Evolutionary conservation across 2,329 filamentous ascomycete genomes (phyloP).

Genomic region (Pseudopyrenochaeta lycopersici): DNA sequence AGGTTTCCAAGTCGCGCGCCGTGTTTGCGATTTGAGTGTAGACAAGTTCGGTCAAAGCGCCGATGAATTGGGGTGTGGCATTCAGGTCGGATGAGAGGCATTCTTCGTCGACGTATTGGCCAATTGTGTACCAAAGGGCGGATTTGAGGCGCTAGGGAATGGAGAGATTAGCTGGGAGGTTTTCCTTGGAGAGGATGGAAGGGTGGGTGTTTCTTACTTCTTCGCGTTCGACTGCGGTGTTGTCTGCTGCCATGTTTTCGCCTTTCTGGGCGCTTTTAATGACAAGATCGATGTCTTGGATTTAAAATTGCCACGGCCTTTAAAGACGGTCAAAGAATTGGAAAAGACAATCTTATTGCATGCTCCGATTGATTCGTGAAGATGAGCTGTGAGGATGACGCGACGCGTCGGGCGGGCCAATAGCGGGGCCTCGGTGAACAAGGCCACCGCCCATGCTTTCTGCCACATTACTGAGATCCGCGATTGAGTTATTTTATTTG

Average conservation of each 20-base stretch:
- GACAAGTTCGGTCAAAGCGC: constrained; percentile 77
- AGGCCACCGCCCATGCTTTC: constrained; percentile 18
- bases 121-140: constrained; percentile 53
- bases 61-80: constrained; percentile 91
- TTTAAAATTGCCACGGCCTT: too few species aligned
- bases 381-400: constrained; percentile 14
- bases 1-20: constrained; percentile 68
- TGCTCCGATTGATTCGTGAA: not conserved
- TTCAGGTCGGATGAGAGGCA: constrained; percentile 77
- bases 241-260: constrained; percentile 33
- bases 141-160: constrained; percentile 58
- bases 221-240: constrained; percentile 39
- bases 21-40: constrained; percentile 77
- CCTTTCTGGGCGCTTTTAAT: not conserved
- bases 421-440: constrained; percentile 25
- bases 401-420: constrained; percentile 25
- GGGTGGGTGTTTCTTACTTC: constrained; percentile 27
- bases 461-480: constrained; percentile 5
- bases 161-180: constrained; percentile 2
- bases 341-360: not conserved
- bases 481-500: constrained; percentile 17
- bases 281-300: too few species aligned
- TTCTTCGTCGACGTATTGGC: constrained; percentile 82
- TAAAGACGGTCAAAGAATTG: not conserved
- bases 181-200: not conserved